Base-by-base conservation (phyloP, 108 stramenopile species). In the Nitzschia sp. region DNA sequence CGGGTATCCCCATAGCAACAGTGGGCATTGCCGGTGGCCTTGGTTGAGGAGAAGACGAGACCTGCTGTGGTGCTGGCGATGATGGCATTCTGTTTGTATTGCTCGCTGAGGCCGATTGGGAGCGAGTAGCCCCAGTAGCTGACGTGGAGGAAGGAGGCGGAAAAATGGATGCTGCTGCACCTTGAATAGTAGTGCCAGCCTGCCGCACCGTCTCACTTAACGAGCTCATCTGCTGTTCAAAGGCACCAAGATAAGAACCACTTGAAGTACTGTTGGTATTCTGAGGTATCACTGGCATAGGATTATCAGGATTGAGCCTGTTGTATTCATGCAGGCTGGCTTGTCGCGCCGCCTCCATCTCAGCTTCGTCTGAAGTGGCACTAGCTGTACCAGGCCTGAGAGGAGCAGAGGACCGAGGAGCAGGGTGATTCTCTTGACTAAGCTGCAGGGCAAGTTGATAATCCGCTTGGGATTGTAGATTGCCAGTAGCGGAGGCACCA, bases 391-490 rank as follows among this genome's bases (percentile, higher is more conserved):
- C 48, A 21, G 48, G 48, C 4, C 13, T 11, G 9, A 13, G 38
- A 1, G 35, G 38, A 15, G 41, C 38, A 41, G 9, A 26, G n/a
- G 35, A 41, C 8, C 32, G 16, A n/a, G n/a, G n/a, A 3, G 57
- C 57, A 29, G 26, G 26, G 1, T 17, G 5, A 50, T 17, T 56
- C 29, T 71, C 70, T 34, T 50, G 68, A 70, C 81, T 85, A 36
- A 89, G 59, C 38, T 88, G 83, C 63, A 89, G 54, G 2, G 88
- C 91, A 48, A 90, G 63, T 31, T 83, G 81, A 68, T 87, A 89
- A 70, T 92, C 91, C 5, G 72, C 75, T 50, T 86, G 81, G 2
- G 83, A 63, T 62, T 82, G 85, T 36, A 71, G 55, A 30, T 81
- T 48, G 30, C 84, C 80, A 4, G 87, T 85, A 16, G 77, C 76